Conservation (phyloP, 31 red algal species). For the Porphyra umbilicalis region DNA sequence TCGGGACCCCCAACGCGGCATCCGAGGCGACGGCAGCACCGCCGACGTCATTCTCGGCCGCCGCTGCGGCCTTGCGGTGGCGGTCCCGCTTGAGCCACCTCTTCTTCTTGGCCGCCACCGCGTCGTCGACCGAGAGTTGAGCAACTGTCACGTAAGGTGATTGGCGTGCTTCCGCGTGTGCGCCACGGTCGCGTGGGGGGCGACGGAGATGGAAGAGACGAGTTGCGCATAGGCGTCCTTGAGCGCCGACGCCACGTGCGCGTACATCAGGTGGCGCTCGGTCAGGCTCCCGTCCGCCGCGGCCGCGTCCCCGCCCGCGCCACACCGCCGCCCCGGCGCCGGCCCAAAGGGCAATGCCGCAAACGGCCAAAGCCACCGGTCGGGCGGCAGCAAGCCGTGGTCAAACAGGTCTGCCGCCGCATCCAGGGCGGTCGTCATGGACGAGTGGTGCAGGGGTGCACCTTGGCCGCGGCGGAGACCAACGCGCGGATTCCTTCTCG, state of each 20-base stretch:
- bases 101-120: slow-evolving; percentile 14
- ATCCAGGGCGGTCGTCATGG: slow-evolving; percentile 32
- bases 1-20: background rate
- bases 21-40: background rate
- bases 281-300: slow-evolving; percentile 18
- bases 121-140: slow-evolving; percentile 53
- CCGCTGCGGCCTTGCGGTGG: slow-evolving; percentile 3
- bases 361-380: slow-evolving; percentile 41
- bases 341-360: slow-evolving; percentile 32
- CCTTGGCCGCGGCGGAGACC: slow-evolving; percentile 35
- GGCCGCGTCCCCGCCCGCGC: background rate
- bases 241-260: slow-evolving; percentile 67
- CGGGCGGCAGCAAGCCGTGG: slow-evolving; percentile 59
- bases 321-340: background rate
- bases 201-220: slow-evolving; percentile 38
- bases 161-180: slow-evolving; percentile 56
- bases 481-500: slow-evolving; percentile 45
- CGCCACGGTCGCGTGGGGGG: slow-evolving; percentile 40
- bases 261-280: slow-evolving; percentile 69
- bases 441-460: slow-evolving; percentile 26
- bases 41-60: background rate
- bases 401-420: slow-evolving; percentile 81
- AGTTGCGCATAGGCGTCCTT: slow-evolving; percentile 54
- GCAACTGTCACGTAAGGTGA: slow-evolving; percentile 34
- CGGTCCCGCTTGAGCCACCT: slow-evolving; percentile 15